These are phyloP conservation scores for Kurtzmaniella quercitrusa DNA, from an alignment of 1,139 yeast species.

Conservation along the genomic window DNA sequence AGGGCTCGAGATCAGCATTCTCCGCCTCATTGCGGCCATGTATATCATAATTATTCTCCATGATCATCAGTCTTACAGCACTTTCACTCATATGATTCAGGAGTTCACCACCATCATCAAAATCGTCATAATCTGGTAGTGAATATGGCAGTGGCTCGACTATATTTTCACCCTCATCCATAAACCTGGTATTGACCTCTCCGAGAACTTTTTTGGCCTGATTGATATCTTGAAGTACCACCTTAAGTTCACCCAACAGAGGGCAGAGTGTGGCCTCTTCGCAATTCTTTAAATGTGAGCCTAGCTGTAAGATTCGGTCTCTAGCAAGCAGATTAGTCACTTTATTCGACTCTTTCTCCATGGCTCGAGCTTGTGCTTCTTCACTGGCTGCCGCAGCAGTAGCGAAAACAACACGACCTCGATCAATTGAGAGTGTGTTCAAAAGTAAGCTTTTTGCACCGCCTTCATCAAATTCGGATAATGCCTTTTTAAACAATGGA, in stretches of 20 bases:
- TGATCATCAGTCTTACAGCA: constrained; percentile 21
- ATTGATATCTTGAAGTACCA: constrained; percentile 55
- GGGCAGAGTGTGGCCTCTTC: constrained; percentile 52
- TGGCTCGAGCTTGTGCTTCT: no score
- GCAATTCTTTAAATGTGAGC: constrained; percentile 20
- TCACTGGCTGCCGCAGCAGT: constrained; percentile 41
- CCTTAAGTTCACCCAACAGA: constrained; percentile 53
- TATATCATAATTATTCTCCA: constrained; percentile 7
- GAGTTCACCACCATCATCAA: constrained; percentile 18
- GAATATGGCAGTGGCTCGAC: constrained; percentile 10
- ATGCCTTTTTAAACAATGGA: constrained; percentile 82
- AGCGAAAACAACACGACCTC: constrained; percentile 57
- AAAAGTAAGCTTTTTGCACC: constrained; percentile 83
- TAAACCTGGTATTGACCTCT: constrained; percentile 39
- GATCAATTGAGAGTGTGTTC: constrained; percentile 62
- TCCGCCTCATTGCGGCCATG: constrained; percentile 8
- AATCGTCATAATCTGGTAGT: constrained; percentile 10
- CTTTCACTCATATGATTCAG: constrained; percentile 20
- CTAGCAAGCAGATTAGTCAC: constrained; percentile 10
- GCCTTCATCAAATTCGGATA: constrained; percentile 93
- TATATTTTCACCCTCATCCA: constrained; percentile 13
- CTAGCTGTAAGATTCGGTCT: constrained; percentile 39
- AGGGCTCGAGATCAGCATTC: constrained; percentile 10
- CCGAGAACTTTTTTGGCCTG: constrained; percentile 51
- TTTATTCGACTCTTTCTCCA: no score